A percentile compares a stretch with the other conserved stretches of the same genome.
phyloP scores from a whole-genome alignment of 2,329 filamentous ascomycete genomes.

The Diaporthe vexans region DNA sequence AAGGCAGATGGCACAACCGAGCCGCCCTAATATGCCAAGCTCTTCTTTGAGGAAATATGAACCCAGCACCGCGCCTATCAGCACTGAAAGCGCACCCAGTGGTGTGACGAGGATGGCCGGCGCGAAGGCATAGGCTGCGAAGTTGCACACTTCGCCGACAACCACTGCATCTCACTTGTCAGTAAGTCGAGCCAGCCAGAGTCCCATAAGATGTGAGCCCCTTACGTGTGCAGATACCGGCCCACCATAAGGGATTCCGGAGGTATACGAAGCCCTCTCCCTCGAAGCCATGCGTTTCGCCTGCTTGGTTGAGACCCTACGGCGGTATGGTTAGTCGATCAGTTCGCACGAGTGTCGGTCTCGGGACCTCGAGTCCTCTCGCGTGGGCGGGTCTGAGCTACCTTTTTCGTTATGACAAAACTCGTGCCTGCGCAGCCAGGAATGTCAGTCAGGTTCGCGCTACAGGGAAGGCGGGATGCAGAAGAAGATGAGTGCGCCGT shows the following conservation, averaged over 20 bases:
- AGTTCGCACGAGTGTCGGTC: neutral
- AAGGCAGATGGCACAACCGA: slow-evolving; percentile 95
- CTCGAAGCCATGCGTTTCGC: slow-evolving; percentile 93
- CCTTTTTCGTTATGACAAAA: slow-evolving; percentile 99
- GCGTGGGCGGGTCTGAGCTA: slow-evolving; percentile 56
- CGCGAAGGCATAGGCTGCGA: slow-evolving; percentile 97
- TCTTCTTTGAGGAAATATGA: slow-evolving; percentile 95
- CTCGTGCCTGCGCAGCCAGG: slow-evolving; percentile 76
- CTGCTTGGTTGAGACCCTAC: slow-evolving; percentile 90
- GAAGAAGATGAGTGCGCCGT: slow-evolving; percentile 49
- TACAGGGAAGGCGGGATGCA: neutral
- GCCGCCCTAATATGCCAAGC: slow-evolving; percentile 89
- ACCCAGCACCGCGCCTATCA: slow-evolving; percentile 94
- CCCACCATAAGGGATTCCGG: slow-evolving; percentile 97
- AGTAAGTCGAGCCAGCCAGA: slow-evolving; percentile 9
- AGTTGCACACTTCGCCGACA: slow-evolving; percentile 94
- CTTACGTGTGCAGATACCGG: slow-evolving; percentile 89
- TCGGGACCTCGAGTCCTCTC: slow-evolving; percentile 38
- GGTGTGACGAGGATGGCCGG: slow-evolving; percentile 99
- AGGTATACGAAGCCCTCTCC: slow-evolving; percentile 96
- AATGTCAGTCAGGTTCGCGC: slow-evolving; percentile 43
- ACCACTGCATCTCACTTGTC: slow-evolving; percentile 73
- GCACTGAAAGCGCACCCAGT: slow-evolving; percentile 90
- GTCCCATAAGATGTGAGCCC: slow-evolving; percentile 40
- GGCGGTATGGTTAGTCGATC: slow-evolving; percentile 30